phyloP scores from a whole-genome alignment of 2,329 filamentous ascomycete genomes.

The Diaporthe sp. region DNA sequence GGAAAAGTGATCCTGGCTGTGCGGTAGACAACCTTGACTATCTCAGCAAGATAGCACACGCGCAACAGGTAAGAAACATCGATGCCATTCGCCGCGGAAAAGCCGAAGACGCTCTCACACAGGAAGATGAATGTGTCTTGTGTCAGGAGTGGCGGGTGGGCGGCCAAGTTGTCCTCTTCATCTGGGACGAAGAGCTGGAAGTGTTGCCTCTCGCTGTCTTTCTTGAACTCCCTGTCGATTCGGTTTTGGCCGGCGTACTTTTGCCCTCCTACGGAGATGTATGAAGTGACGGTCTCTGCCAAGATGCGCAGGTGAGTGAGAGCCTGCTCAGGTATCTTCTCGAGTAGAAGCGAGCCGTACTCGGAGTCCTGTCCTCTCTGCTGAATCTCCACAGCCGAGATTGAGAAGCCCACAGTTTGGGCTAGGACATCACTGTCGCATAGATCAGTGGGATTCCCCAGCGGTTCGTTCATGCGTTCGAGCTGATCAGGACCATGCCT shows the following conservation, averaged over 20 bases:
- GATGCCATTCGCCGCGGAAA: slow-evolving; percentile 76
- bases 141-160: slow-evolving; percentile 68
- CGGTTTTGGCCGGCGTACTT: slow-evolving; percentile 71
- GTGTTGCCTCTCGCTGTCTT: slow-evolving; percentile 79
- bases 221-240: slow-evolving; percentile 76
- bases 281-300: slow-evolving; percentile 89
- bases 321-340: slow-evolving; percentile 86
- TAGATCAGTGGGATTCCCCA: slow-evolving; percentile 60
- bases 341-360: slow-evolving; percentile 80
- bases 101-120: slow-evolving; percentile 80
- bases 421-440: slow-evolving; percentile 72
- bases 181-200: slow-evolving; percentile 77
- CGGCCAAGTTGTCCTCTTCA: not conserved
- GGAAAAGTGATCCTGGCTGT: slow-evolving; percentile 67
- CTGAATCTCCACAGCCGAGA: slow-evolving; percentile 90
- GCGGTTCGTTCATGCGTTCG: slow-evolving; percentile 42
- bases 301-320: slow-evolving; percentile 90
- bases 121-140: slow-evolving; percentile 86
- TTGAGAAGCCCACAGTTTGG: slow-evolving; percentile 82
- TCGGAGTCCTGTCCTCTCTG: slow-evolving; percentile 87
- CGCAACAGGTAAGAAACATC: slow-evolving; percentile 86
- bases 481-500: slow-evolving; percentile 52
- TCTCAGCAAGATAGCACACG: slow-evolving; percentile 90
- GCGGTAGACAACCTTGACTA: slow-evolving; percentile 82
- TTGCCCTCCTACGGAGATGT: slow-evolving; percentile 82